Conservation (phyloP, 164 flowering plant genomes). For the Saururus chinensis region DNA sequence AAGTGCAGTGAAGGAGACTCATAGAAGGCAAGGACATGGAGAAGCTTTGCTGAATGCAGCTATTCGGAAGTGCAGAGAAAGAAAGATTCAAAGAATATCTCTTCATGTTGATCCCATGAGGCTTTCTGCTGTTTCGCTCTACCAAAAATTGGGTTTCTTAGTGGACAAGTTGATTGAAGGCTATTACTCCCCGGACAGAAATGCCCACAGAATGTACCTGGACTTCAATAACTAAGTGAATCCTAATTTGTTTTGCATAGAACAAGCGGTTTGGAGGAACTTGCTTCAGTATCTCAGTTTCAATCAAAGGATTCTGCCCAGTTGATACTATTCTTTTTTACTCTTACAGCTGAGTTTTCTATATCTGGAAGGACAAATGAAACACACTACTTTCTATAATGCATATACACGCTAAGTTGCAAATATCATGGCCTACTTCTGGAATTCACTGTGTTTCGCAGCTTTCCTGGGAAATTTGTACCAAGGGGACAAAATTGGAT, state of each 20-base stretch:
- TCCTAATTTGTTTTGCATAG: neutral
- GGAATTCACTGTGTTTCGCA: too few relatives aligned
- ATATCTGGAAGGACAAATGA: too few relatives aligned
- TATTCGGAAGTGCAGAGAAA: conserved; percentile 53
- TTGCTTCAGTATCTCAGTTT: too few relatives aligned
- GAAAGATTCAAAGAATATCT: conserved; percentile 45
- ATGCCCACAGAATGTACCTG: conserved; percentile 85
- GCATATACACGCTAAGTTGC: too few relatives aligned
- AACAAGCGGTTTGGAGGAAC: too few relatives aligned
- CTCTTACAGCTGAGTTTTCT: too few relatives aligned
- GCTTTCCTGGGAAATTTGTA: too few relatives aligned
- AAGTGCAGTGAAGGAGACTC: conserved; percentile 58
- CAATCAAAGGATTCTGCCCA: too few relatives aligned
- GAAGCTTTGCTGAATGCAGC: conserved; percentile 71
- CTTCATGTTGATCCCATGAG: conserved; percentile 87
- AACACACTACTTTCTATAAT: too few relatives aligned
- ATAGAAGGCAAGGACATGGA: conserved; percentile 66
- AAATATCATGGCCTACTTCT: too few relatives aligned
- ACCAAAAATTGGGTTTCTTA: conserved; percentile 67
- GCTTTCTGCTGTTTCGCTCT: conserved; percentile 52
- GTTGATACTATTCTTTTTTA: too few relatives aligned
- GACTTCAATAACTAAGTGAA: conserved; percentile 26
- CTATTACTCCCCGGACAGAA: conserved; percentile 62
- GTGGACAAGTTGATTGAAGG: conserved; percentile 47
- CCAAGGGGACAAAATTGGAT: too few relatives aligned